phyloP scores from a whole-genome alignment of 2,329 filamentous ascomycete genomes.

The Aspergillus tamarii region DNA sequence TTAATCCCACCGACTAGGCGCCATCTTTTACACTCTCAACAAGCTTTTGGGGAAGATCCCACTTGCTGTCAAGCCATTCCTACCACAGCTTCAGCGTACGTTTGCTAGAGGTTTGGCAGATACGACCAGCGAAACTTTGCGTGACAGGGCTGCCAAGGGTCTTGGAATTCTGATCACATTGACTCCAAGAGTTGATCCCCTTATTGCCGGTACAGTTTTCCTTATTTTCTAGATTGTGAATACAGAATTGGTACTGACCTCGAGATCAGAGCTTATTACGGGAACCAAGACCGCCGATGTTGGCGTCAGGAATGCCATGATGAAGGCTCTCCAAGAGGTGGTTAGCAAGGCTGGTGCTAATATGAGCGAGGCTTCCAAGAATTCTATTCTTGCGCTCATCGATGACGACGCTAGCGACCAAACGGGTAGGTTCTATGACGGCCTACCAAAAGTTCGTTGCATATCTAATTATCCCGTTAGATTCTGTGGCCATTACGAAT shows the following conservation, averaged over 20 bases:
- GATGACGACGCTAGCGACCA: constrained; percentile 78
- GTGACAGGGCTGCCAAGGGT: constrained; percentile 87
- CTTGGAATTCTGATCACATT: constrained; percentile 93
- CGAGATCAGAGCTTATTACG: constrained; percentile 75
- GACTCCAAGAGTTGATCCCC: constrained; percentile 90
- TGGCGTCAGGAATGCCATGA: constrained; percentile 92
- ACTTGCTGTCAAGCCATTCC: constrained; percentile 89
- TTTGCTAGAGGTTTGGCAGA: constrained; percentile 97
- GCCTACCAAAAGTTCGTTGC: background rate
- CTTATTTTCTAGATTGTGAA: constrained; percentile 10
- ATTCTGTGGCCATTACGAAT: constrained; percentile 82
- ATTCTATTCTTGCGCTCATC: constrained; percentile 84
- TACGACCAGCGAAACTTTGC: constrained; percentile 83
- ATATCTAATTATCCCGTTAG: constrained; percentile 34
- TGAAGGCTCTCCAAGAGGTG: constrained; percentile 94
- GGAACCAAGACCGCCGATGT: constrained; percentile 87
- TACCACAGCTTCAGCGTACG: constrained; percentile 93
- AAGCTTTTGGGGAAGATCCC: constrained; percentile 97
- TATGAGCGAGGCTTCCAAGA: constrained; percentile 89
- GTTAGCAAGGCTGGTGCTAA: constrained; percentile 91
- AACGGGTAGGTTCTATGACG: constrained; percentile 56
- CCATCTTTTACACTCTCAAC: constrained; percentile 91
- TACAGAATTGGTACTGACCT: constrained; percentile 10
- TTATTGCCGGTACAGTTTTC: constrained; percentile 64
- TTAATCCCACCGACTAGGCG: constrained; percentile 56